phyloP scores from a whole-genome alignment of 2,329 filamentous ascomycete species.

The Gaeumannomyces sp. region DNA sequence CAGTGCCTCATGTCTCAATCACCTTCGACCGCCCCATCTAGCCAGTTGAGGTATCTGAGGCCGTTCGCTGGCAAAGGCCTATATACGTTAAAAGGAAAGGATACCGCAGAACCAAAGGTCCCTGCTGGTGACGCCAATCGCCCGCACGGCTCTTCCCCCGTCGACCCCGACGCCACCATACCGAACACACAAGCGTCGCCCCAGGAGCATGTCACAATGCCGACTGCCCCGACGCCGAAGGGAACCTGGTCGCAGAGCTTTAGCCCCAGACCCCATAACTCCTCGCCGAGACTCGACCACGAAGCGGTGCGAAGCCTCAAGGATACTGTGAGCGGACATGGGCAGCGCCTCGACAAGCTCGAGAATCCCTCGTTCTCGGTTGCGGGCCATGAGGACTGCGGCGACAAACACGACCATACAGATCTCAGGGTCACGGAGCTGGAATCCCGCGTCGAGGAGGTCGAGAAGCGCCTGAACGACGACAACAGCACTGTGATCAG shows the following conservation, averaged over 20 bases:
- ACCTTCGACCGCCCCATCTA: constrained; percentile 46
- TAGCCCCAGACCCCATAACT: constrained; percentile 12
- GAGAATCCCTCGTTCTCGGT: constrained; percentile 66
- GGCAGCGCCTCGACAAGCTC: constrained; percentile 59
- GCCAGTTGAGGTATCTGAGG: constrained; percentile 42
- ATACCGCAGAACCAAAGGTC: constrained; percentile 3
- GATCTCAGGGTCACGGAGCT: constrained; percentile 65
- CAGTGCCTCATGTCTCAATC: constrained; percentile 45
- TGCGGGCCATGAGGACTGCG: constrained; percentile 60
- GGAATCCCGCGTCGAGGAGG: constrained; percentile 56
- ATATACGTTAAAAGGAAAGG: constrained; percentile 38
- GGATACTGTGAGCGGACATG: constrained; percentile 53
- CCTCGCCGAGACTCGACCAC: constrained; percentile 11
- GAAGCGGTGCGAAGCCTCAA: constrained; percentile 39
- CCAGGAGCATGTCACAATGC: neutral
- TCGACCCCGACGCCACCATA: constrained; percentile 4
- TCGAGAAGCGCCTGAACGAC: constrained; percentile 46
- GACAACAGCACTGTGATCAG: constrained; percentile 36
- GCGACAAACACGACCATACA: constrained; percentile 59
- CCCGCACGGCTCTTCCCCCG: neutral
- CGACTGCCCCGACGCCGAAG: constrained; percentile 5
- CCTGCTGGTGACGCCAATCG: constrained; percentile 13
- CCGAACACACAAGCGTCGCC: constrained; percentile 6
- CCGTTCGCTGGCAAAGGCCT: constrained; percentile 52
- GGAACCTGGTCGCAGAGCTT: constrained; percentile 7